phyloP scores from a whole-genome alignment of 2,329 filamentous ascomycete genomes.

The Trichoderma cornu-damae region DNA sequence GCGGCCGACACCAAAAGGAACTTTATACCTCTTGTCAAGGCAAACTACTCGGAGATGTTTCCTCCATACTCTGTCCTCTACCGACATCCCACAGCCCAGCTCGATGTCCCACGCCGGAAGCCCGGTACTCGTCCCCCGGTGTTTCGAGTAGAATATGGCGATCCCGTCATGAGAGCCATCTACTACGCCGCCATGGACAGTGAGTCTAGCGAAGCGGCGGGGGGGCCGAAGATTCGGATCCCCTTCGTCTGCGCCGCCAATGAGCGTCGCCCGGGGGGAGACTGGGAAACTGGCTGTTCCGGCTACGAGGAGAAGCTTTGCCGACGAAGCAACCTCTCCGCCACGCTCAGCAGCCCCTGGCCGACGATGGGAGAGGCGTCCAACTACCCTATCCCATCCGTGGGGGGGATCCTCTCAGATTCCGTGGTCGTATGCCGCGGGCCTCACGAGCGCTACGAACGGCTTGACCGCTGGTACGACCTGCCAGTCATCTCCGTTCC shows the following conservation, averaged over 20 bases:
- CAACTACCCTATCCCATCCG: constrained; percentile 68
- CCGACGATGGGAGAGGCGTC: constrained; percentile 39
- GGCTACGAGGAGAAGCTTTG: constrained; percentile 62
- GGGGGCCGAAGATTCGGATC: constrained; percentile 40
- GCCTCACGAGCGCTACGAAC: constrained; percentile 59
- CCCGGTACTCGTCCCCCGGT: constrained; percentile 37
- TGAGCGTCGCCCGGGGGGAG: constrained; percentile 70
- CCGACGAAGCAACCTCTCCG: constrained; percentile 66
- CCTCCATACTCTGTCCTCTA: constrained; percentile 56
- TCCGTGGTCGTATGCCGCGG: constrained; percentile 70
- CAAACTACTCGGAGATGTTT: constrained; percentile 50
- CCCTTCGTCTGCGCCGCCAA: constrained; percentile 70
- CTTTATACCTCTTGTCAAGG: constrained; percentile 61
- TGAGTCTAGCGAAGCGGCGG: constrained; percentile 31
- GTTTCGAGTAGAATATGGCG: constrained; percentile 50
- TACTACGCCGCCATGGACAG: constrained; percentile 46
- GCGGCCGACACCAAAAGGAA: constrained; percentile 67
- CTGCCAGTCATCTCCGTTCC: constrained; percentile 70
- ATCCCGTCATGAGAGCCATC: constrained; percentile 57
- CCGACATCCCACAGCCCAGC: constrained; percentile 45
- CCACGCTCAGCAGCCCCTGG: constrained; percentile 59
- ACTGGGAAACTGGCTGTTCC: constrained; percentile 63
- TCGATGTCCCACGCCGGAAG: constrained; percentile 36
- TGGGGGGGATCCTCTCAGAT: constrained; percentile 65
- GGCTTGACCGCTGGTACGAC: constrained; percentile 49